These are phyloP conservation scores for Akanthomyces uredinophilus DNA, from an alignment of 2,329 filamentous ascomycete genomes.

Conservation along the genomic window DNA sequence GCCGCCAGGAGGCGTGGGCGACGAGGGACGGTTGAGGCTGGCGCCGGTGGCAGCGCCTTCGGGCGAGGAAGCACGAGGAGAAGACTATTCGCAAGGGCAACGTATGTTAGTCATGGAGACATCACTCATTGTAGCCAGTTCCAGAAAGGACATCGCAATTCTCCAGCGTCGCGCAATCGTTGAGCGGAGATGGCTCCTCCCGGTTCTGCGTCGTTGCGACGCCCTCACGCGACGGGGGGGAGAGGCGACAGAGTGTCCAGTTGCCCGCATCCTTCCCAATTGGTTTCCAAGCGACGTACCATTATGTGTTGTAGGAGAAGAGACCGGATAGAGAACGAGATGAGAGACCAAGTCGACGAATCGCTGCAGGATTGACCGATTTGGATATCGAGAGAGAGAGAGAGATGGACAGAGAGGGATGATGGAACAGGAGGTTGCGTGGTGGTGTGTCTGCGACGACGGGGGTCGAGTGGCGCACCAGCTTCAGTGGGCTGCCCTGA, in stretches of 20 bases:
- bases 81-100: constrained; percentile 39
- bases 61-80: constrained; percentile 56
- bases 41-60: constrained; percentile 59
- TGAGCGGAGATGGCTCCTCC: neutral
- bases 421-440: constrained; percentile 12
- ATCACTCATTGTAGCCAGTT: neutral
- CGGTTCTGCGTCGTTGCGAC: neutral
- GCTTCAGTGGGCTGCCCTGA: constrained; percentile 18
- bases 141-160: neutral
- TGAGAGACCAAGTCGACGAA: constrained; percentile 16
- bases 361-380: constrained; percentile 14
- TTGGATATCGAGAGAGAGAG: constrained; percentile 17
- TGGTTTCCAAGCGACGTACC: constrained; percentile 24
- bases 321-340: constrained; percentile 16
- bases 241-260: neutral
- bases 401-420: constrained; percentile 5
- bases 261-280: neutral
- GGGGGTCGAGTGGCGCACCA: constrained; percentile 11
- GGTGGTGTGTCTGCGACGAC: constrained; percentile 14
- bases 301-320: constrained; percentile 20
- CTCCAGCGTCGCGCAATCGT: neutral
- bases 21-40: constrained; percentile 71
- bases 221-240: neutral
- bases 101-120: neutral
- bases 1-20: constrained; percentile 84